Base-by-base conservation (phyloP, 805 yeast species). In the Cyberlindnera meyerae region DNA sequence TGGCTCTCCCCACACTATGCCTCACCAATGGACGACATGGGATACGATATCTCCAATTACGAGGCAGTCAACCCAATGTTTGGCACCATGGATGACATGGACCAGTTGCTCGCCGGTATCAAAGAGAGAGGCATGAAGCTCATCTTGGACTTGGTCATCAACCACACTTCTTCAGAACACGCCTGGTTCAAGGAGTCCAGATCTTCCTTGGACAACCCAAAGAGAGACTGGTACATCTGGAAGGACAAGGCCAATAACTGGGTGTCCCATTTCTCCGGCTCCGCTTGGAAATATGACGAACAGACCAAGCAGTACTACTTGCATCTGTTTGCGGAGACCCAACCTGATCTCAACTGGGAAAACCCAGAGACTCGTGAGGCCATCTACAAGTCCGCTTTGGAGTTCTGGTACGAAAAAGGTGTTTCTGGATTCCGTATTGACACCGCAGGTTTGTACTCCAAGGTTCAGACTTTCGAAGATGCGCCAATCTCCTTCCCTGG, bases 341-440 rank as follows among this genome's bases (percentile, higher is more conserved):
- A 76, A 57, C 81, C 81, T 12, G 82, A 76, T 49, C 61, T 76
- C 49, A 76, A 75, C 58, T 76, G 81, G 82, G 80, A 75, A 46
- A 73, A 66, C 49, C 50, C 49, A 36, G 55, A 48, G 22, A 39
- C 51, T 12, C 43, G 61, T 36, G 39, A 45, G 8, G 55, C 55
- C 9, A 49, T 75, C 37, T 71, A 71, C 56, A 60, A 70, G 27
- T 52, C 62, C 17, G 76, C 78, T 9, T 54, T 73, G 44, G 58
- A 58, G 26, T 75, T 65, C 55, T 76, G 82, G 81, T 68, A 67
- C 38, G 66, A 70, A 33, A 66, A 68, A 44, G 81, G 80, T 21
- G 65, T 71, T 21, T 78, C 73, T 50, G 81, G 81, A 3, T 75
- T 75, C 61, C 63, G 81, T 58, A 71, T 75, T 37, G 80, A 75